phyloP scores from a whole-genome alignment of 2,329 filamentous ascomycete genomes.

The Westerdykella ornata region DNA sequence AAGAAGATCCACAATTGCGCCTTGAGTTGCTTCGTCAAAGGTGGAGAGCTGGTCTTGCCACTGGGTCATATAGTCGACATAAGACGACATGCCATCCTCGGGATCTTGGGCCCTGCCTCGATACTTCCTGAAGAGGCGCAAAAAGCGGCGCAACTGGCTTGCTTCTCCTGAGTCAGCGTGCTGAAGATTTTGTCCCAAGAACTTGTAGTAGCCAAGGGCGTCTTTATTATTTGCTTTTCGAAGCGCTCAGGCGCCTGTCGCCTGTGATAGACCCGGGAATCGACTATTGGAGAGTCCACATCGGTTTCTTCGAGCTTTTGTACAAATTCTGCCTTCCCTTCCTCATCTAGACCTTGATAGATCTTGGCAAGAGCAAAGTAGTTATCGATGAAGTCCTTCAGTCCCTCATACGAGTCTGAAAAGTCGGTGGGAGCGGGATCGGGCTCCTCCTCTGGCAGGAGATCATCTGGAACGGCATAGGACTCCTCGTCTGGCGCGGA shows the following conservation, averaged over 20 bases:
- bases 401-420: too few relatives aligned
- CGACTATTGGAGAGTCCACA: too few relatives aligned
- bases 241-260: neutral
- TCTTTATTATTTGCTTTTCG: neutral
- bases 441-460: too few relatives aligned
- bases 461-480: too few relatives aligned
- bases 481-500: too few relatives aligned
- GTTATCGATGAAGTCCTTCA: conserved; percentile 3
- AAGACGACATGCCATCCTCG: neutral
- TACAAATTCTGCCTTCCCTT: neutral
- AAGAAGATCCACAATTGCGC: neutral
- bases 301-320: neutral
- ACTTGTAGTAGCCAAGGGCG: neutral
- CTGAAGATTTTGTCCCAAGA: neutral
- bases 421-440: too few relatives aligned
- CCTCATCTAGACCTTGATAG: neutral
- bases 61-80: neutral
- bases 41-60: neutral
- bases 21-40: neutral
- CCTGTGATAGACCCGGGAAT: neutral
- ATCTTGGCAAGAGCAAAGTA: neutral
- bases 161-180: neutral
- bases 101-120: neutral
- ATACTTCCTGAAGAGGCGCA: neutral
- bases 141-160: neutral